Evolutionary conservation across 1,284 basidiomycete genomes (phyloP), one percentile per base, ranked within the genome.

Genomic region (Microbotryum violaceum): DNA sequence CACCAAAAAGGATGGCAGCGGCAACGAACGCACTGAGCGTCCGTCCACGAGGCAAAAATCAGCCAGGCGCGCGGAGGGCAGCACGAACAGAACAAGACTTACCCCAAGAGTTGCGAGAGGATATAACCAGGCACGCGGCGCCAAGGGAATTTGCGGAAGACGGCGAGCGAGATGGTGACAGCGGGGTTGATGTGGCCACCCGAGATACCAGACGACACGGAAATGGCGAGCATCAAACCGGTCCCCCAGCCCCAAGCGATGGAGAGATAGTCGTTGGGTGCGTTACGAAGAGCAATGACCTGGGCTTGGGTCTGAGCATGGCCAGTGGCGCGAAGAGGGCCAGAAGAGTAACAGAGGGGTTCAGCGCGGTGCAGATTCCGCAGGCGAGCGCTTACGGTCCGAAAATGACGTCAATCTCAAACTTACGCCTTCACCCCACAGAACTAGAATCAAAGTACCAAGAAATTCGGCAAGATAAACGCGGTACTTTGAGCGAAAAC

Each of bases 121-220:
- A 88, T 81, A 71, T 85, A 91, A 63, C 71, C 77, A 0, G 86
- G 85, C 0, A 89, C 85, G 44, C 49, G 37, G 20, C n/a, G 33
- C 83, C 84, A 86, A 3, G 88, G 85, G 73, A 91, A 89, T 53
- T 79, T 80, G 60, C 88, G 82, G 71, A 83, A 83, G 6, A 82
- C 77, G 1, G 86, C 86, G 51, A 89, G 70, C 6, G 83, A 79
- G 45, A 90, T 70, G 3, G 88, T 90, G 16, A 88, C 78, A 80
- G 33, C 86, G 50, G 87, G 87, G 70, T 89, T 89, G 66, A 88
- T 81, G 71, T 89, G 87, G 42, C 86, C 87, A 21, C 87, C 86
- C 53, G 85, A 86, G 61, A 86, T 81, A 52, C 83, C 83, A 4
- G 27, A 42, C 4, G 61, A 53, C n/a, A 62, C 57, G 20, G 54